Evolutionary conservation across 257 asterid genomes (phyloP).

Genomic region (Fraxinus americana): DNA sequence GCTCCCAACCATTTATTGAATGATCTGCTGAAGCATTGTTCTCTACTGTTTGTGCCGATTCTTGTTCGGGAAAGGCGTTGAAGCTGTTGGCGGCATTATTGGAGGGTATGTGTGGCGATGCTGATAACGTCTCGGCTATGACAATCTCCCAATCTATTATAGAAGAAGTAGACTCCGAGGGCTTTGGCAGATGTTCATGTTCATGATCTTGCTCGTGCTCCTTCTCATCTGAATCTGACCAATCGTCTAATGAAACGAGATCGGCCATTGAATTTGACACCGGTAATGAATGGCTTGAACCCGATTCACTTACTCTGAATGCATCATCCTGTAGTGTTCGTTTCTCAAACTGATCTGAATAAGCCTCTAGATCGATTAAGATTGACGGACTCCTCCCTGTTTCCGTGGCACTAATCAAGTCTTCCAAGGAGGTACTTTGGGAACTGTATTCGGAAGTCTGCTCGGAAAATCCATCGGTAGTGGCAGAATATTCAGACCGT

Average conservation of each 20-base stretch:
- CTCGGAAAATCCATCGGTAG: slow-evolving; percentile 37
- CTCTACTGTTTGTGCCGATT: not conserved
- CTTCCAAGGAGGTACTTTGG: slow-evolving; percentile 62
- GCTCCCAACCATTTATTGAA: slow-evolving; percentile 38
- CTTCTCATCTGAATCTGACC: slow-evolving; percentile 37
- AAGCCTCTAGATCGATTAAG: slow-evolving; percentile 75
- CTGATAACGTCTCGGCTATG: slow-evolving; percentile 41
- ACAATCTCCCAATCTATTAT: slow-evolving; percentile 54
- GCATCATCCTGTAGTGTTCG: slow-evolving; percentile 32
- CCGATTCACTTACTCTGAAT: slow-evolving; percentile 44
- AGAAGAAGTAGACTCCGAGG: slow-evolving; percentile 8
- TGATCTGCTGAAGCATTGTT: slow-evolving; percentile 11
- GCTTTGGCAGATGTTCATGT: slow-evolving; percentile 24
- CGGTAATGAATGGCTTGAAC: slow-evolving; percentile 66
- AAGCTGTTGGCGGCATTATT: slow-evolving; percentile 37
- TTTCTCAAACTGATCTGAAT: slow-evolving; percentile 36
- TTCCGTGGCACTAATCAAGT: slow-evolving; percentile 65
- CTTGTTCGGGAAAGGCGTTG: slow-evolving; percentile 31
- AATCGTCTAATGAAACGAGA: slow-evolving; percentile 55
- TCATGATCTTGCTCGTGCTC: slow-evolving; percentile 18
- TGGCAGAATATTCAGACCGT: slow-evolving; percentile 52
- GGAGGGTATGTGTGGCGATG: slow-evolving; percentile 19
- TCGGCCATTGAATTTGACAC: slow-evolving; percentile 50
- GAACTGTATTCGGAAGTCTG: slow-evolving; percentile 41
- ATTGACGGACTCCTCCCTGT: slow-evolving; percentile 49